Evolutionary conservation across 345 rosid species (phyloP).

Genomic region (Eucalyptus coolabah): DNA sequence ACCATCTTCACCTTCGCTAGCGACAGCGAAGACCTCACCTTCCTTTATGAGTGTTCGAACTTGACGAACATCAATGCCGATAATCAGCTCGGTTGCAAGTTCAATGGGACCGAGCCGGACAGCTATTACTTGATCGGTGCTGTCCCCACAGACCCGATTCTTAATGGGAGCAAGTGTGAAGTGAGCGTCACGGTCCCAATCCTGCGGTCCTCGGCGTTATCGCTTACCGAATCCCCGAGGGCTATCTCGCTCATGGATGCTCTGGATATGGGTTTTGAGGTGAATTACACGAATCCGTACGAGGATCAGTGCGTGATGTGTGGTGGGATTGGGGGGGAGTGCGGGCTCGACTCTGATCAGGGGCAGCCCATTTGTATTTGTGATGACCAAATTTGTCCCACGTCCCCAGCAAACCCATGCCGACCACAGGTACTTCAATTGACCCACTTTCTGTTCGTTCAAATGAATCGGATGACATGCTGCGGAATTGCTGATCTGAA

Average conservation of each 20-base stretch:
- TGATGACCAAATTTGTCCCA: no score
- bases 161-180: neutral
- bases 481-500: neutral
- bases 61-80: no score
- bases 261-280: no score
- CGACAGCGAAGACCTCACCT: neutral
- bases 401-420: no score
- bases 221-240: no score
- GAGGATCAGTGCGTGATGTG: no score
- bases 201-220: accelerated
- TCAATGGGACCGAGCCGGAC: neutral
- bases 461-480: accelerated
- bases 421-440: neutral
- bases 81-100: constrained; percentile 1
- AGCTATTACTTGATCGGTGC: constrained; percentile 5
- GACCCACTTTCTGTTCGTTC: neutral
- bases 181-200: constrained; percentile 2
- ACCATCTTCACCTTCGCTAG: neutral
- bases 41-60: constrained; percentile 9
- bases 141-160: neutral
- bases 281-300: no score
- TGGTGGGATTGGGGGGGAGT: no score
- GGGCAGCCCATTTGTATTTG: no score
- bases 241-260: no score
- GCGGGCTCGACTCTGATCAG: no score